Base-by-base conservation (phyloP, 345 rosid species). In the Citrus mangshanensis region DNA sequence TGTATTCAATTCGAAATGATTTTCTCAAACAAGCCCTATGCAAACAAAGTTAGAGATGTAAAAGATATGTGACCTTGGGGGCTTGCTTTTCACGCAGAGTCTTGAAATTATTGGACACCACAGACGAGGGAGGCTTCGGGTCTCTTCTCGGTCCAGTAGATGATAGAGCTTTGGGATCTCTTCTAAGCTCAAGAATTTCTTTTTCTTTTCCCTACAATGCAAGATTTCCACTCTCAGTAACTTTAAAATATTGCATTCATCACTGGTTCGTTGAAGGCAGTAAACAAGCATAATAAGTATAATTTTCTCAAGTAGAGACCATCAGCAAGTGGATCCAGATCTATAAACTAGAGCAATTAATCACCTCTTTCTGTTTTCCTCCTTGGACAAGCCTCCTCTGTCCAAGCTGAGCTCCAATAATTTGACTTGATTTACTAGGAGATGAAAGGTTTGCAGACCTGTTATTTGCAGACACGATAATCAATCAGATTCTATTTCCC, bases 321-420 rank as follows among this genome's bases (percentile, higher is more conserved):
- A 21, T 75, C 28, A 68, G 40, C 24, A 61, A 27, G 54, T 54
- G 62, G 51, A 66, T 19, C 30, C 40, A 60, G 4, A 19, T 13
- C 18, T 6, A 61, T 51, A 28, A 32, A 69, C 75, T 35, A 2
- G 62, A 24, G 49, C 24, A 68, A 77, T 12, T 7, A 7, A 30
- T 64, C 49, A 81, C 80, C 80, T 77, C 56, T 51, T 63, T 72
- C 77, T 64, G 61, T 32, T 7, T 76, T 65, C 55, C 77, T 40
- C 22, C 73, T 71, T 55, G 66, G 22, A 64, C 9, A 51, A 25
- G 6, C 60, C 64, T 67, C 59, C 34, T 68, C 27, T 25, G 59
- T 34, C 49, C 67, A 60, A 71, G 16, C 68, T 65, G 73, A 56
- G 9, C 68, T 22, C 60, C 65, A 46, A 14, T 28, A 6, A 46